Evolutionary conservation across 768 basidiomycete genomes (phyloP).

Genomic region (Cystoderma amianthinum): DNA sequence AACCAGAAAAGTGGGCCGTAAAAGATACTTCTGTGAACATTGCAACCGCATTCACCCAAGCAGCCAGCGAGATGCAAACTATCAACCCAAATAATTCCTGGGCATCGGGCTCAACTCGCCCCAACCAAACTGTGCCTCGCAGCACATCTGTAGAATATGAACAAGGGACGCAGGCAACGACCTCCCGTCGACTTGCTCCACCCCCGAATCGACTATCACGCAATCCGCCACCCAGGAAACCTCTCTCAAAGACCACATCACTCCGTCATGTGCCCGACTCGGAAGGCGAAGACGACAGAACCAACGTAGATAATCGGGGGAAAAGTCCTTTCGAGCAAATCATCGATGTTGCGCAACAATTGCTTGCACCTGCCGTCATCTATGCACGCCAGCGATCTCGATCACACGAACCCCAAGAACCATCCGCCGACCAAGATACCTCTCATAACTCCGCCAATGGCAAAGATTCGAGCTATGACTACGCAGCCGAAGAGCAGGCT

Average conservation of each 20-base stretch:
- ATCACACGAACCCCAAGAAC: conserved; percentile 48
- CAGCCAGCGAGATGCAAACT: conserved; percentile 44
- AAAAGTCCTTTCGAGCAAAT: conserved; percentile 67
- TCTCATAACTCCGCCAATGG: conserved; percentile 22
- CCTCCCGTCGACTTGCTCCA: conserved; percentile 49
- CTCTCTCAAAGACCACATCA: conserved; percentile 50
- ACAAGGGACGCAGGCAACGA: conserved; percentile 49
- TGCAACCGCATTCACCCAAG: conserved; percentile 74
- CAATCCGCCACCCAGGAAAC: conserved; percentile 27
- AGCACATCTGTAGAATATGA: conserved; percentile 82
- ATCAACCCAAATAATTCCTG: conserved; percentile 56
- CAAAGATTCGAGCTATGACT: conserved; percentile 62
- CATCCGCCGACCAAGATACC: conserved; percentile 13
- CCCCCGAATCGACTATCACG: conserved; percentile 44
- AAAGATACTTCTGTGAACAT: conserved; percentile 86
- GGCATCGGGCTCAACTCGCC: conserved; percentile 54
- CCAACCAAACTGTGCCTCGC: conserved; percentile 44
- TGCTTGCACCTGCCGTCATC: conserved; percentile 49
- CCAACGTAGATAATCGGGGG: conserved; percentile 35
- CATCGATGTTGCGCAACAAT: conserved; percentile 47
- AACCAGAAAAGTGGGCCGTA: conserved; percentile 66
- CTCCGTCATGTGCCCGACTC: conserved; percentile 60
- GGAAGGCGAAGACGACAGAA: conserved; percentile 45
- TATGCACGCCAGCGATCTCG: conserved; percentile 61
- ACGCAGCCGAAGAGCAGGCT: conserved; percentile 68